Evolutionary conservation across 2,329 filamentous ascomycete species (phyloP), one percentile per base, ranked within the genome.

Genomic region (Sarocladiaceae sp.): DNA sequence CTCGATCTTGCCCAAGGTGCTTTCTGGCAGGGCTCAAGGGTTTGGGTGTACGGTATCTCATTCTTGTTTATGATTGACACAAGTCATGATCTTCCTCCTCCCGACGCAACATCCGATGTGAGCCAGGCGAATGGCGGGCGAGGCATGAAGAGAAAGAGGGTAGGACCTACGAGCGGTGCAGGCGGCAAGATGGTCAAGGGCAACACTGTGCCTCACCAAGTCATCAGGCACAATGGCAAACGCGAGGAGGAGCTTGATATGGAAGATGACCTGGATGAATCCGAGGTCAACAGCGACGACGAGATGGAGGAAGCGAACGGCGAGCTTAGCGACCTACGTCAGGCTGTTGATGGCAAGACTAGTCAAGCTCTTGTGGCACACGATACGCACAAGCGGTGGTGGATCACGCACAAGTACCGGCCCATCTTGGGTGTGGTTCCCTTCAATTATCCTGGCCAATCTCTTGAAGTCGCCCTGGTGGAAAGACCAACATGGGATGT

Each of bases 11-110:
- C 85, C 44, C 91, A 91, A 69, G 90, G 89, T 3, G 81, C 82
- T 20, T 63, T 95, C 31, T 97, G 91, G 90, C 85, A 94, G 58
- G 71, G 83, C 1, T 69, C 71, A 21, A 78, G 91, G 12, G 65
- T 91, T 6, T 97, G 91, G 88, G 67, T 97, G 16, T 96, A 95
- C 57, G 90, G 91, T 6, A 78, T 80, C 32, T 82, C 78, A 1
- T 97, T 89, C 75, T 64, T 98, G 19, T 89, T 87, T 67, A 97
- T 97, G 90, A 79, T 98, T 48, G 89, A 97, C 60, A 68, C 95
- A 23, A 77, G 78, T 16, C 76, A 77, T 55, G 84, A 95, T 60
- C 74, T 93, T 20, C 57, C 59, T 20, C 50, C 56, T 1, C 47
- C 51, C 1, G 52, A 50, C 1, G 55, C 61, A 13, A 51, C 57